Conservation (phyloP, 2,329 filamentous ascomycete species). For the Fusarium sp. region DNA sequence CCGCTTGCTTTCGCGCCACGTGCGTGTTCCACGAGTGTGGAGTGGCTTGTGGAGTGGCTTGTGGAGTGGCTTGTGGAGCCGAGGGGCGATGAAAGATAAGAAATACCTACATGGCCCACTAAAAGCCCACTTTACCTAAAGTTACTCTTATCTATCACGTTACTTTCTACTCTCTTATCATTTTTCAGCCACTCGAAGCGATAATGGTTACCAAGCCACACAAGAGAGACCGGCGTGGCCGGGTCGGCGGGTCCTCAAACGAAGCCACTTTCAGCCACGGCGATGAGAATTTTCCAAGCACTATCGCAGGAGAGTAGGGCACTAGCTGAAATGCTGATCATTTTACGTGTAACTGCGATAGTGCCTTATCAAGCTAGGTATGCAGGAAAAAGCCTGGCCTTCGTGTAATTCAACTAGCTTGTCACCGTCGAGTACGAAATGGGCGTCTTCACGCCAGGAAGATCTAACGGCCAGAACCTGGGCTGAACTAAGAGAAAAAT, state of each 20-base stretch:
- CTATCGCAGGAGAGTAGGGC: not conserved
- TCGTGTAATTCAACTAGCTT: not conserved
- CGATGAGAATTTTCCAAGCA: too few relatives aligned
- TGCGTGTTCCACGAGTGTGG: not conserved
- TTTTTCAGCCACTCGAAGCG: not conserved
- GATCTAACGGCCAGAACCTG: not conserved
- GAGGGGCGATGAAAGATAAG: not conserved
- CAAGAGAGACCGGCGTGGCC: not conserved
- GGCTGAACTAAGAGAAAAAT: not conserved
- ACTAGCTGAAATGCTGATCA: not conserved
- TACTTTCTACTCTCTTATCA: not conserved
- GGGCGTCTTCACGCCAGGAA: not conserved
- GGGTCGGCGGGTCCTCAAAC: not conserved
- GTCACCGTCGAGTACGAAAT: not conserved
- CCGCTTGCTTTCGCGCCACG: not conserved
- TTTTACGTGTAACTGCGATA: too few relatives aligned
- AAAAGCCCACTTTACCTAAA: not conserved
- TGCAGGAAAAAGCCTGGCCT: not conserved
- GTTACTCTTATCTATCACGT: not conserved
- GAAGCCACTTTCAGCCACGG: not conserved
- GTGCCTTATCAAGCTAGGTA: not conserved
- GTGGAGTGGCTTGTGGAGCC: not conserved
- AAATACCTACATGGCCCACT: not conserved
- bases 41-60: not conserved
- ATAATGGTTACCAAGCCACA: not conserved